phyloP scores from a whole-genome alignment of 805 yeast genomes.

The Dipodascus geniculatus region DNA sequence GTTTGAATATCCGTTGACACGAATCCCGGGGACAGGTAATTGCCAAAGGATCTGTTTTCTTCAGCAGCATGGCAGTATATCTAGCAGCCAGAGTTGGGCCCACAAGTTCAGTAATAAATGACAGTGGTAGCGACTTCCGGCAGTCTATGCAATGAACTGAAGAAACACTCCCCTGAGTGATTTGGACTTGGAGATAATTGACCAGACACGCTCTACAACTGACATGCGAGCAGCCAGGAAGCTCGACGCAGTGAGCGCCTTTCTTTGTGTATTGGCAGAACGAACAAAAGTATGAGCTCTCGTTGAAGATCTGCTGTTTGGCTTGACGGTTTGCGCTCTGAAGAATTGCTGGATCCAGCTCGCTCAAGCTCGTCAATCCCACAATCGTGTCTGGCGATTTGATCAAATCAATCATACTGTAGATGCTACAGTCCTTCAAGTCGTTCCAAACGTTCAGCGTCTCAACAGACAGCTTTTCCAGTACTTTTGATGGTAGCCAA shows the following conservation, averaged over 20 bases:
- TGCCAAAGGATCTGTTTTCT: conserved; percentile 11
- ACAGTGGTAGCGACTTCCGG: background rate
- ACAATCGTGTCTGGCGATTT: conserved; percentile 3
- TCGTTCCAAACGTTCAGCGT: conserved; percentile 7
- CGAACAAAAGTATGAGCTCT: conserved; percentile 12
- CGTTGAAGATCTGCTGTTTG: conserved; percentile 7
- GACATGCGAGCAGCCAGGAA: conserved; percentile 12
- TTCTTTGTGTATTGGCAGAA: conserved; percentile 13
- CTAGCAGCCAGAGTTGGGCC: conserved; percentile 7
- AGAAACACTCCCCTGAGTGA: conserved; percentile 13
- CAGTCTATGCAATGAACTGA: conserved; percentile 13
- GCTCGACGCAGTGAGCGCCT: conserved; percentile 11
- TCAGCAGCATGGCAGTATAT: background rate
- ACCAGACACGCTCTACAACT: conserved; percentile 13
- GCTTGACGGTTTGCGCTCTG: conserved; percentile 7
- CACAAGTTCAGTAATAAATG: conserved; percentile 5
- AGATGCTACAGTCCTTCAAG: conserved; percentile 8
- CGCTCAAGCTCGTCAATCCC: background rate
- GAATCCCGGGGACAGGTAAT: conserved; percentile 13
- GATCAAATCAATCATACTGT: conserved; percentile 10
- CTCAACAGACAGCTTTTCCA: conserved; percentile 2
- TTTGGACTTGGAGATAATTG: conserved; percentile 12
- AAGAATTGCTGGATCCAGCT: conserved; percentile 2
- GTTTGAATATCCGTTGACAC: conserved; percentile 12
- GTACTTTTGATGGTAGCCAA: conserved; percentile 7